Base-by-base conservation (phyloP, 192 early-diverging fungal species). In the Physocladia obscura region DNA sequence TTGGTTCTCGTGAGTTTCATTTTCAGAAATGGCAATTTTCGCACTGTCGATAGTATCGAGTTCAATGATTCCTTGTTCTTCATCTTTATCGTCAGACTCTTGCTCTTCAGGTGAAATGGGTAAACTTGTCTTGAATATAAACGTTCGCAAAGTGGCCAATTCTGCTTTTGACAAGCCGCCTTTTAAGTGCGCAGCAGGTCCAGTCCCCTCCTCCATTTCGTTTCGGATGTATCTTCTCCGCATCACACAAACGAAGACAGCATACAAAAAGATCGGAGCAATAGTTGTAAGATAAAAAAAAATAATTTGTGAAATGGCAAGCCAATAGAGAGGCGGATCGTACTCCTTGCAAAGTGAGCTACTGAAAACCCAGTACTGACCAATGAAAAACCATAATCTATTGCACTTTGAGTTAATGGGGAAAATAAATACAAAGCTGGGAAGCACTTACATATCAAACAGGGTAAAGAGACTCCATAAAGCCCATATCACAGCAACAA, bases 201-300 rank as follows among this genome's bases (percentile, higher is more conserved):
- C 71, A 22, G 71, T 73, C 13, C 59, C 49, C 19, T 54, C 71
- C n/a, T 34, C n/a, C 35, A 21, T n/a, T 39, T 60, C 40, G 27
- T 29, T 39, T n/a, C 39, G 34, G 26, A 48, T 21, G 19, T 57
- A 57, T 27, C 71, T 61, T n/a, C 71, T 26, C 2, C 71, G 71
- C 24, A 40, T 17, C 26, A 73, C 17, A 32, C 35, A 44, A 21
- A 73, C 71, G 38, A 73, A 52, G 40, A 57, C 49, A 56, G 55
- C 40, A 51, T 73, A 73, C 15, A 73, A 49, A 26, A 54, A 57
- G 40, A 73, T 55, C 27, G 71, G 71, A 21, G 67, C 19, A 26
- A 73, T 50, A 3, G 71, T 67, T 5, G 35, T 57, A 52, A 73
- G 62, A 44, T 73, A 73, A 38, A 73, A 73, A 44, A 67, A 73